Evolutionary conservation across 331 rosid species (phyloP).

Genomic region (Malus hybrid): DNA sequence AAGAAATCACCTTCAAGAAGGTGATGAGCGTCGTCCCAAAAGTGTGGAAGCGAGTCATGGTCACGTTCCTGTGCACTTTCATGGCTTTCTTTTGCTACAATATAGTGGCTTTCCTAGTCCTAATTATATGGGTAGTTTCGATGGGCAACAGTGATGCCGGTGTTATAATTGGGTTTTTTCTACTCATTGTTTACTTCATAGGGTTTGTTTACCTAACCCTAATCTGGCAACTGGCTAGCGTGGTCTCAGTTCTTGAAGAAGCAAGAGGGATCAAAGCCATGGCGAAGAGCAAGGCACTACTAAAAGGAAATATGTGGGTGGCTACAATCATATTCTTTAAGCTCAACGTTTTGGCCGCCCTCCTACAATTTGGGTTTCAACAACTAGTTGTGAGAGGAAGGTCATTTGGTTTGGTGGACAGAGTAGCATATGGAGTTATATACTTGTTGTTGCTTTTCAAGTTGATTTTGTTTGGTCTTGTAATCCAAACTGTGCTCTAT

Average conservation of each 20-base stretch:
- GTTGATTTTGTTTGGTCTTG: conserved; percentile 47
- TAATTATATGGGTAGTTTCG: neutral
- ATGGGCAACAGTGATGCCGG: fast-evolving
- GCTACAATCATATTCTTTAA: conserved; percentile 19
- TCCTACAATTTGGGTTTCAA: conserved; percentile 32
- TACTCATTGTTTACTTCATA: conserved; percentile 1
- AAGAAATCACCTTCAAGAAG: conserved; percentile 39
- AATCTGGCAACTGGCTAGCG: conserved; percentile 59
- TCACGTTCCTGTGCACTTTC: conserved; percentile 54
- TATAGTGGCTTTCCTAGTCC: neutral
- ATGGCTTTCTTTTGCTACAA: conserved; percentile 31
- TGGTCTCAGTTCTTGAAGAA: conserved; percentile 63
- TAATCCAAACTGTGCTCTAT: conserved; percentile 57
- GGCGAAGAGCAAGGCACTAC: conserved; percentile 47
- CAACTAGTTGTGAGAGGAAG: conserved; percentile 37
- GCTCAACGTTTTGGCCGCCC: conserved; percentile 1
- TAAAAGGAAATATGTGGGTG: conserved; percentile 56
- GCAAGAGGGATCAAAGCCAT: conserved; percentile 52
- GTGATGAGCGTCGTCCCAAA: conserved; percentile 66
- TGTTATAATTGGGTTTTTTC: neutral
- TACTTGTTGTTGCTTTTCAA: conserved; percentile 33
- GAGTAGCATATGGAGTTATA: conserved; percentile 30
- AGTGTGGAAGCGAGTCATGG: conserved; percentile 76
- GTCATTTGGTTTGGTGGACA: conserved; percentile 19
- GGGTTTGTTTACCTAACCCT: conserved; percentile 48